These are phyloP conservation scores for Tulasnella sp. DNA, from an alignment of 768 basidiomycete genomes.

Conservation along the genomic window DNA sequence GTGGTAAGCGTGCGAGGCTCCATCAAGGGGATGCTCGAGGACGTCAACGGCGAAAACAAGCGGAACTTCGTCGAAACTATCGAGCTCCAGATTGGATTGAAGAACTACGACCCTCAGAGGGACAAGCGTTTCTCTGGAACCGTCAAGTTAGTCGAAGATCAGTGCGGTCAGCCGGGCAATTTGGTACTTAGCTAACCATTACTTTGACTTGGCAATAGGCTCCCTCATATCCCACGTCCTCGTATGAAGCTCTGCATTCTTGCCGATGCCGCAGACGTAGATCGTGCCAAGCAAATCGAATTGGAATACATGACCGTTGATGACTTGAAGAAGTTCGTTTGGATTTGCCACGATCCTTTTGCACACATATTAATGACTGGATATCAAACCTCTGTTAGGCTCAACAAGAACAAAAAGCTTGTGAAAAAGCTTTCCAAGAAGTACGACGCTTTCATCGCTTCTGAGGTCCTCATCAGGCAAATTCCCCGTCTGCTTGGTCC, in stretches of 20 bases:
- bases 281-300: conserved; percentile 95
- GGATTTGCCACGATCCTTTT: background rate
- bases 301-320: conserved; percentile 99
- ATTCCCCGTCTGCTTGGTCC: conserved; percentile 99
- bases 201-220: conserved; percentile 39
- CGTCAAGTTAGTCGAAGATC: conserved; percentile 72
- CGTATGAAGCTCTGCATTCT: conserved; percentile 99
- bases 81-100: conserved; percentile 92
- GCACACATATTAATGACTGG: background rate
- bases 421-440: conserved; percentile 99
- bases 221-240: conserved; percentile 94
- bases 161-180: too few relatives aligned
- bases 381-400: conserved; percentile 34
- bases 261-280: conserved; percentile 97
- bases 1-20: conserved; percentile 99
- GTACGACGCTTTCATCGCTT: conserved; percentile 97
- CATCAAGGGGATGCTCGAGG: conserved; percentile 79
- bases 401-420: conserved; percentile 99
- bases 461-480: conserved; percentile 97
- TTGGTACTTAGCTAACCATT: background rate
- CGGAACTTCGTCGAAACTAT: conserved; percentile 93
- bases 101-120: conserved; percentile 99
- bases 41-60: conserved; percentile 77
- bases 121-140: conserved; percentile 99
- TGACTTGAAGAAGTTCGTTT: conserved; percentile 88